Evolutionary conservation across 805 yeast species (phyloP).

Genomic region (Saccharomycopsis microspora): DNA sequence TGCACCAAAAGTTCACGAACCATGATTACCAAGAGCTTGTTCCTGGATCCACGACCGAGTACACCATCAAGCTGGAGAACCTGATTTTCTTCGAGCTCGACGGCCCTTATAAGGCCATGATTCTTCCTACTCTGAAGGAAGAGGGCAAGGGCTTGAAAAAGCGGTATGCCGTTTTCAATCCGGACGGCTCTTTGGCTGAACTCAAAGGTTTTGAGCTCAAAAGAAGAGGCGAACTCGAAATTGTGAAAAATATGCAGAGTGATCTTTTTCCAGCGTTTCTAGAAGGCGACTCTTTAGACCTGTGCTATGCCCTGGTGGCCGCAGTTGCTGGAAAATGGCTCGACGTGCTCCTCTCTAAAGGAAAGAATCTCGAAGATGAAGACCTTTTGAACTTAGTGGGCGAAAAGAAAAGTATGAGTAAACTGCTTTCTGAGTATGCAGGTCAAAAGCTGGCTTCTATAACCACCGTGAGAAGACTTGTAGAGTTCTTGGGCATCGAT

Average conservation of each 20-base stretch:
- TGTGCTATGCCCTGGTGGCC: slow-evolving; percentile 84
- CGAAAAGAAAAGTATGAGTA: slow-evolving; percentile 93
- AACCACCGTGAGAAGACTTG: slow-evolving; percentile 86
- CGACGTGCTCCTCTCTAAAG: slow-evolving; percentile 82
- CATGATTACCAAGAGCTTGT: slow-evolving; percentile 84
- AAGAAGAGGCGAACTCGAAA: slow-evolving; percentile 89
- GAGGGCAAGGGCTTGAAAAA: slow-evolving; percentile 96
- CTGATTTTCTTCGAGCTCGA: slow-evolving; percentile 97
- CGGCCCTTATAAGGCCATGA: slow-evolving; percentile 97
- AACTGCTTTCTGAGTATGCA: slow-evolving; percentile 79
- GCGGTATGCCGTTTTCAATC: slow-evolving; percentile 93
- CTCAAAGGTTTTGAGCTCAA: slow-evolving; percentile 94
- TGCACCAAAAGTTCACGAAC: slow-evolving; percentile 84
- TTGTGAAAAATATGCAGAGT: slow-evolving; percentile 89
- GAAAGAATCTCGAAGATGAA: slow-evolving; percentile 80
- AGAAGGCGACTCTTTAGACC: slow-evolving; percentile 69
- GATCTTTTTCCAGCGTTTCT: slow-evolving; percentile 87
- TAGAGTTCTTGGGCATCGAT: slow-evolving; percentile 90
- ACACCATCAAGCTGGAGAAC: slow-evolving; percentile 76
- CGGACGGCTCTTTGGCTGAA: slow-evolving; percentile 90
- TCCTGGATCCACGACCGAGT: slow-evolving; percentile 49
- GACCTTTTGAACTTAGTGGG: slow-evolving; percentile 91
- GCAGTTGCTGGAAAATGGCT: slow-evolving; percentile 92
- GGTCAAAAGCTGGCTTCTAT: slow-evolving; percentile 89
- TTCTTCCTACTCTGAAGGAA: slow-evolving; percentile 91